Evolutionary conservation across 306 rosid genomes (phyloP), one percentile per base, ranked within the genome.

Genomic region (Fagus crenata): DNA sequence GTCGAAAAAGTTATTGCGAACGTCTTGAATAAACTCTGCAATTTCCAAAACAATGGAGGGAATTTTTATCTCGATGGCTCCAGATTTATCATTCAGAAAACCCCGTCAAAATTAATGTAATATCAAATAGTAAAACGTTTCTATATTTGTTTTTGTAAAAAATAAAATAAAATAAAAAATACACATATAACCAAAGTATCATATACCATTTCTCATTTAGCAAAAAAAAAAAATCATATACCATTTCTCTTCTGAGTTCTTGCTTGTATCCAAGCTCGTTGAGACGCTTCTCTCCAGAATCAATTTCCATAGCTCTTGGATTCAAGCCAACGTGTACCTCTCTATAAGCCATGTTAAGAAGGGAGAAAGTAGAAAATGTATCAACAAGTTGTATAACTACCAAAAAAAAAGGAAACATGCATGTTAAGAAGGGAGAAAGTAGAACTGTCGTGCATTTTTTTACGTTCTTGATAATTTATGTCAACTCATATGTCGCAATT

Each of bases 221-320:
- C n/a, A n/a, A n/a, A n/a, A n/a, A n/a, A n/a, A 53, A 53, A 53
- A 5, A 4, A 15, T 15, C n/a, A 56, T 63, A 17, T 63, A 74
- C 89, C 84, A 85, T 82, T 73, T 85, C 86, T 81, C 89, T 82
- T 77, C 82, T 73, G 72, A 82, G 84, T 73, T 85, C 89, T 80
- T 85, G 89, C 77, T 85, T 85, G 82, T 85, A 85, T 33, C 89
- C 89, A 53, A 85, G 86, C 81, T 85, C 89, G 49, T 85, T 82
- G 32, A 85, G 89, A 4, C 86, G 80, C 79, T 77, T 85, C 67
- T 85, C 89, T 13, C 86, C 89, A 1, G 89, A 76, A 80, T 86
- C 89, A 77, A 80, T 56, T 59, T 80, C 85, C 49, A 67, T 67
- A 3, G 71, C 32, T n/a, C 2, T 67, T 17, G 71, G 71, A 67